phyloP scores from a whole-genome alignment of 2,329 filamentous ascomycete genomes.

The Aspergillus flavus region DNA sequence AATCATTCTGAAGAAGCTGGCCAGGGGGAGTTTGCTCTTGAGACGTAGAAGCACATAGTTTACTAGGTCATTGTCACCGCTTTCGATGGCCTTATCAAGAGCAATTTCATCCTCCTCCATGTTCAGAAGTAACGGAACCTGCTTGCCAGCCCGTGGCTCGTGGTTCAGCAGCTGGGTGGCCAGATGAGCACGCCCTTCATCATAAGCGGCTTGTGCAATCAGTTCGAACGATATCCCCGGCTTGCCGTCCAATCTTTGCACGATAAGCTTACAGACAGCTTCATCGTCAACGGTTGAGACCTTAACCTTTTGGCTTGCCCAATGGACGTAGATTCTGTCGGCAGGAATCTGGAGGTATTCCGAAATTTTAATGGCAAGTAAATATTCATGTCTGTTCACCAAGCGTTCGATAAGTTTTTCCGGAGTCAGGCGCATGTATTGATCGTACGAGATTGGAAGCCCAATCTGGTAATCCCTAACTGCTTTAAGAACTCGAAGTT shows the following conservation, averaged over 20 bases:
- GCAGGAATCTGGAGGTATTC: constrained; percentile 84
- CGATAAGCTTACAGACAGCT: constrained; percentile 80
- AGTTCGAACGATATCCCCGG: constrained; percentile 93
- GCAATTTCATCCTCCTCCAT: constrained; percentile 97
- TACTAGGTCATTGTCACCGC: constrained; percentile 91
- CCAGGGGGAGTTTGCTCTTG: constrained; percentile 86
- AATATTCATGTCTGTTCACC: constrained; percentile 86
- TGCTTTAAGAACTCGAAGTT: constrained; percentile 86
- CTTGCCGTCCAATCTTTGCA: constrained; percentile 83
- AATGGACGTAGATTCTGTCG: constrained; percentile 91
- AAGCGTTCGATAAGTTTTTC: constrained; percentile 85
- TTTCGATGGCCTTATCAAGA: constrained; percentile 94
- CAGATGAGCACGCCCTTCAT: constrained; percentile 85
- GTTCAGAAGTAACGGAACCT: constrained; percentile 86
- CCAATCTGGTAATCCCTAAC: constrained; percentile 90
- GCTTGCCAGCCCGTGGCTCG: constrained; percentile 90
- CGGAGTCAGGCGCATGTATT: constrained; percentile 87
- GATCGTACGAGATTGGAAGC: constrained; percentile 86
- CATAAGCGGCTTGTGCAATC: constrained; percentile 89
- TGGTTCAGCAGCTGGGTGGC: constrained; percentile 91
- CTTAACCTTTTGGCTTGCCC: constrained; percentile 93
- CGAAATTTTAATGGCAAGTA: constrained; percentile 85
- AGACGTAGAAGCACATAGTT: constrained; percentile 84
- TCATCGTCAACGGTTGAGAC: constrained; percentile 84
- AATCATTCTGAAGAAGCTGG: constrained; percentile 89